Evolutionary conservation across 2,329 filamentous ascomycete genomes (phyloP).

Genomic region (Pseudogymnoascus sp.): DNA sequence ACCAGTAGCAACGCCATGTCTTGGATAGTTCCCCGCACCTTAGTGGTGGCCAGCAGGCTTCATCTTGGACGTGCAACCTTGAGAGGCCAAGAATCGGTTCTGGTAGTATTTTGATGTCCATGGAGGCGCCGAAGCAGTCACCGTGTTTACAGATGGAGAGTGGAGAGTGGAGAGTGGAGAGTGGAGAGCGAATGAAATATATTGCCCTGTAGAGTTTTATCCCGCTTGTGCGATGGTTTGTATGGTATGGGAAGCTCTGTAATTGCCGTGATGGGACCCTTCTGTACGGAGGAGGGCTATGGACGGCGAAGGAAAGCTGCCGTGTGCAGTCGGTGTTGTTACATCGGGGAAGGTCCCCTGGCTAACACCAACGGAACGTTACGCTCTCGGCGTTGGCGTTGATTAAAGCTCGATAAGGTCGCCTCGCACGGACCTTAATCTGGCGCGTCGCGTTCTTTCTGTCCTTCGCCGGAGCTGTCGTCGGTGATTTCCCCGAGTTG

Average conservation of each 20-base stretch:
- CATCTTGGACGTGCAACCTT: conserved; percentile 4
- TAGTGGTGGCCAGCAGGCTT: not conserved
- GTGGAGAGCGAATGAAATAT: not conserved
- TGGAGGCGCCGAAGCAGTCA: not conserved
- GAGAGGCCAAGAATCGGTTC: not conserved
- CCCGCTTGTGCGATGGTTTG: not conserved
- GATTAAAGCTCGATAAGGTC: not conserved
- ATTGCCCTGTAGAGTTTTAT: not conserved
- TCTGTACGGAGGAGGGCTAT: not conserved
- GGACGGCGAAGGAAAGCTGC: not conserved
- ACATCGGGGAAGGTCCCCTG: not conserved
- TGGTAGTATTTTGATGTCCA: not conserved
- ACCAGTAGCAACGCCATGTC: conserved; percentile 5
- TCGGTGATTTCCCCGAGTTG: conserved; percentile 1
- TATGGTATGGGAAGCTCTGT: not conserved
- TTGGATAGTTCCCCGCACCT: not conserved
- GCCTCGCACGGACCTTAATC: not conserved
- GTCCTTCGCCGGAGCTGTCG: not conserved
- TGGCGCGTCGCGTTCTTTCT: not conserved
- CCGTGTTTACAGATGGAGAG: not conserved
- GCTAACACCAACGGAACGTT: conserved; percentile 1
- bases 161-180: not conserved
- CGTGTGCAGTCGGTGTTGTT: not conserved
- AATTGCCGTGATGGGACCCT: not conserved
- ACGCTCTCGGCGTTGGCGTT: conserved; percentile 1